Conservation (phyloP, 2,329 filamentous ascomycete genomes). For the Raffaelea arxii region DNA sequence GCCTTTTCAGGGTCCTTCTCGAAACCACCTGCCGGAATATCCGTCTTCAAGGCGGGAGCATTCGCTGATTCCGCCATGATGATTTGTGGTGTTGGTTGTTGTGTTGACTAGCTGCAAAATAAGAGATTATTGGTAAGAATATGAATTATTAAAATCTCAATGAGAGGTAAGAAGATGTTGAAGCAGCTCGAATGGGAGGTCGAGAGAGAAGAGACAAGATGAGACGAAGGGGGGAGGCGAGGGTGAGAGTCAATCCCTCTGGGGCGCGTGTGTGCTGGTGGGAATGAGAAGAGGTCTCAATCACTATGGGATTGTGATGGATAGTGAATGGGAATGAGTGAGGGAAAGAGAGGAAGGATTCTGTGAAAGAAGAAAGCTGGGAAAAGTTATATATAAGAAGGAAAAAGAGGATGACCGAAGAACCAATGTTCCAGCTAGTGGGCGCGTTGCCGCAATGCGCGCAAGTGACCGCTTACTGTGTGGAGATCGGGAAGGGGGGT, state of each 20-base stretch:
- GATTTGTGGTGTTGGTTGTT: conserved; percentile 3
- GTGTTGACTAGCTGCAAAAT: conserved; percentile 8
- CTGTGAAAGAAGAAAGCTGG: background rate
- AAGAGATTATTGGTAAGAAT: conserved; percentile 8
- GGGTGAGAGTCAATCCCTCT: background rate
- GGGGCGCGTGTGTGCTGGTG: background rate
- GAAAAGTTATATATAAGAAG: conserved; percentile 5
- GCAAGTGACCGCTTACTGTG: conserved; percentile 8
- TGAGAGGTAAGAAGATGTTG: no score
- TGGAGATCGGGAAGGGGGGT: background rate
- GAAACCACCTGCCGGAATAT: conserved; percentile 55
- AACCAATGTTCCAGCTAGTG: background rate
- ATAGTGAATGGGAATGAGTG: conserved; percentile 1
- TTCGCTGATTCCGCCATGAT: conserved; percentile 45
- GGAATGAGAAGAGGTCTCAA: background rate
- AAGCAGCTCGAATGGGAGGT: no score
- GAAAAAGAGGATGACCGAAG: background rate
- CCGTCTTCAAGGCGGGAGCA: conserved; percentile 51
- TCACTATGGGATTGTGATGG: background rate
- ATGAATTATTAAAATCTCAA: no score
- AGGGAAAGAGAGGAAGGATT: background rate
- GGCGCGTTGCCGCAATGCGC: conserved; percentile 6
- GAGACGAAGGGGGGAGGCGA: conserved; percentile 1
- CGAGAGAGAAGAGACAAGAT: background rate
- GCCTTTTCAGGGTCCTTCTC: conserved; percentile 44